A percentile compares a stretch with the other conserved stretches of the same genome.
Evolutionary conservation across 805 yeast species (phyloP).

Genomic region (Kregervanrija pseudodelftensis): DNA sequence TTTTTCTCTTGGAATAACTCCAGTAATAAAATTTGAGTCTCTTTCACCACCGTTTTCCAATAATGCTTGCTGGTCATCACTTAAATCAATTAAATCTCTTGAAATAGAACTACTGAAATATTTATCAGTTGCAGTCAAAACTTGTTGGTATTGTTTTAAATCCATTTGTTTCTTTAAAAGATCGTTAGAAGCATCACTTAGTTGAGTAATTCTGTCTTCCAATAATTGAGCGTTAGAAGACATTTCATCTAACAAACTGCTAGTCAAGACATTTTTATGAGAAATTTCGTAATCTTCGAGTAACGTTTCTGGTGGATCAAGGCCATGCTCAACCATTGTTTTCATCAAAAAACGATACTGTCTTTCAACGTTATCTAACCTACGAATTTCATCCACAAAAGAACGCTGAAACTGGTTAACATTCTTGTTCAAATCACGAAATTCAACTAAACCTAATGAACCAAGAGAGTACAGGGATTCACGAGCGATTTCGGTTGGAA

Average conservation of each 20-base stretch:
- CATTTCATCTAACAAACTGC: constrained; percentile 60
- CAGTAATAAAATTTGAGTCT: constrained; percentile 55
- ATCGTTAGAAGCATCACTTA: constrained; percentile 61
- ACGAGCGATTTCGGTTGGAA: constrained; percentile 84
- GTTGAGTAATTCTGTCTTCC: constrained; percentile 68
- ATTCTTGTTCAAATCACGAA: constrained; percentile 80
- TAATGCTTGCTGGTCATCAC: constrained; percentile 27
- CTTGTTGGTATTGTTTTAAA: constrained; percentile 66
- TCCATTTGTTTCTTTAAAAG: constrained; percentile 57
- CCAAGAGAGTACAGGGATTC: constrained; percentile 85
- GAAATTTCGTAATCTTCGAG: constrained; percentile 16
- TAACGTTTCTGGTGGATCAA: constrained; percentile 17
- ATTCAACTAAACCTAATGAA: constrained; percentile 76
- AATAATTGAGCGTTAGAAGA: constrained; percentile 53
- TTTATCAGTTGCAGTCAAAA: constrained; percentile 42
- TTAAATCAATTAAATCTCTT: constrained; percentile 23
- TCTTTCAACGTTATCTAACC: constrained; percentile 80
- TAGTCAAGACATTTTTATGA: constrained; percentile 17
- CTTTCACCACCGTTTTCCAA: constrained; percentile 32
- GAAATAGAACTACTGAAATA: constrained; percentile 31
- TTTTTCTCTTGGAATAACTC: constrained; percentile 71
- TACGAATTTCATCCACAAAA: constrained; percentile 81
- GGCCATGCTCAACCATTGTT: constrained; percentile 37
- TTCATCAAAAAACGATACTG: constrained; percentile 57
- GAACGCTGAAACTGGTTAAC: constrained; percentile 86